These are phyloP conservation scores for Phialophora expanda DNA, from an alignment of 2,329 filamentous ascomycete genomes.

Conservation along the genomic window DNA sequence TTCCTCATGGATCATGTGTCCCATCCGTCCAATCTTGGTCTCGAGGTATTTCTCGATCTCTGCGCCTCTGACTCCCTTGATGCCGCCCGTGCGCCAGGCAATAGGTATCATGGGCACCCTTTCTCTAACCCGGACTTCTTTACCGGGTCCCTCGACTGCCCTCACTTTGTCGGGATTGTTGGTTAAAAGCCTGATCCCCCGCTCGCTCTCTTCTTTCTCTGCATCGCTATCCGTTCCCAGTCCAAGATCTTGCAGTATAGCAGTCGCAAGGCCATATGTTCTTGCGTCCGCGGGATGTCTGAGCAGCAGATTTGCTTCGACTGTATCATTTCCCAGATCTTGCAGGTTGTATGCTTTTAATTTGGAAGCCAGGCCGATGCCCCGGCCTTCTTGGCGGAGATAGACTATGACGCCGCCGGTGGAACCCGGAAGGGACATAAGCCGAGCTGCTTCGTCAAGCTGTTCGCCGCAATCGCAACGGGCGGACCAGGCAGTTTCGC, in stretches of 20 bases:
- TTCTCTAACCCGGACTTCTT: conserved; percentile 86
- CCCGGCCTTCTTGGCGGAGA: conserved; percentile 90
- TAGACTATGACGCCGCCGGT: conserved; percentile 91
- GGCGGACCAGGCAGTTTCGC: conserved; percentile 97
- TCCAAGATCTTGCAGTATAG: conserved; percentile 87
- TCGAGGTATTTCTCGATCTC: conserved; percentile 94
- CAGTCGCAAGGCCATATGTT: conserved; percentile 94
- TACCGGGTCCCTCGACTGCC: conserved; percentile 87
- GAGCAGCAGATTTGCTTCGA: conserved; percentile 89
- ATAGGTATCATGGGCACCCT: conserved; percentile 94
- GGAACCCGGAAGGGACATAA: conserved; percentile 76
- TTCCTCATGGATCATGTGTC: conserved; percentile 67
- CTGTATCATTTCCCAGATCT: conserved; percentile 95
- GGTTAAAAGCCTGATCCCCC: conserved; percentile 76
- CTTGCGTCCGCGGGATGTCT: conserved; percentile 92
- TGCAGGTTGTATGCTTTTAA: conserved; percentile 98
- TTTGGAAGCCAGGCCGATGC: conserved; percentile 93
- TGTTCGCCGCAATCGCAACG: conserved; percentile 98
- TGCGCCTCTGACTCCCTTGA: conserved; percentile 79
- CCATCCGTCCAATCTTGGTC: conserved; percentile 95
- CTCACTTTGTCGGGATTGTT: conserved; percentile 98
- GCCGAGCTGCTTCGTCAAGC: conserved; percentile 88
- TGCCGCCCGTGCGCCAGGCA: conserved; percentile 81
- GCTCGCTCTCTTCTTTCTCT: conserved; percentile 30
- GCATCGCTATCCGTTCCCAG: conserved; percentile 64